A percentile compares a stretch with the other conserved stretches of the same genome.
Evolutionary conservation across 495 filamentous ascomycete genomes (phyloP).

Genomic region (Penicilliopsis zonata): DNA sequence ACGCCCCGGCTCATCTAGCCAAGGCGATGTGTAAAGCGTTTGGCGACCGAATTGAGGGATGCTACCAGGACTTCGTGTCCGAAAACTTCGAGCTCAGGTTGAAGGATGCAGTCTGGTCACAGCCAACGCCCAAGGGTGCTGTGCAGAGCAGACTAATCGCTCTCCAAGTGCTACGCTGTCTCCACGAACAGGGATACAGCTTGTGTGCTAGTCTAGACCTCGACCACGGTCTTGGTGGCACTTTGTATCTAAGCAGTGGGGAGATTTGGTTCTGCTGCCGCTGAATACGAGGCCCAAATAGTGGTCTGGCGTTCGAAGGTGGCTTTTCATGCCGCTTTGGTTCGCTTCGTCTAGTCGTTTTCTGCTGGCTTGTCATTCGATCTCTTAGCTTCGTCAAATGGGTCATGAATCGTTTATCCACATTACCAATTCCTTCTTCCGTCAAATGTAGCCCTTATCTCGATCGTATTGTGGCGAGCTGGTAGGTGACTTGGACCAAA

Average conservation of each 20-base stretch:
- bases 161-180: conserved; percentile 4
- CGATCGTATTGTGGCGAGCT: too few species aligned
- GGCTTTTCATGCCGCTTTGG: too few species aligned
- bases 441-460: too few species aligned
- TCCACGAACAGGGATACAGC: conserved; percentile 6
- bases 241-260: conserved; percentile 5
- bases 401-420: too few species aligned
- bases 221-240: conserved; percentile 2
- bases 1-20: conserved; percentile 3
- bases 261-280: conserved; percentile 3
- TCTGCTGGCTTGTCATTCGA: too few species aligned
- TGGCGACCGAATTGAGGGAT: conserved; percentile 4
- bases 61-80: conserved; percentile 7
- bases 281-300: too few species aligned
- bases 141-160: conserved; percentile 4
- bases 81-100: conserved; percentile 7
- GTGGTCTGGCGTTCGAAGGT: too few species aligned
- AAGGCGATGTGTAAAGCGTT: not conserved
- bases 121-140: not conserved
- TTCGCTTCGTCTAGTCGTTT: too few species aligned
- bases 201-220: conserved; percentile 5
- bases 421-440: too few species aligned
- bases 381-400: too few species aligned
- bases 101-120: conserved; percentile 1
- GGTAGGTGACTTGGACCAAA: too few species aligned